Percentiles rank a stretch among this genome's conserved stretches.
Conservation (phyloP, 352 stramenopile genomes). For the Phytophthora ramorum region DNA sequence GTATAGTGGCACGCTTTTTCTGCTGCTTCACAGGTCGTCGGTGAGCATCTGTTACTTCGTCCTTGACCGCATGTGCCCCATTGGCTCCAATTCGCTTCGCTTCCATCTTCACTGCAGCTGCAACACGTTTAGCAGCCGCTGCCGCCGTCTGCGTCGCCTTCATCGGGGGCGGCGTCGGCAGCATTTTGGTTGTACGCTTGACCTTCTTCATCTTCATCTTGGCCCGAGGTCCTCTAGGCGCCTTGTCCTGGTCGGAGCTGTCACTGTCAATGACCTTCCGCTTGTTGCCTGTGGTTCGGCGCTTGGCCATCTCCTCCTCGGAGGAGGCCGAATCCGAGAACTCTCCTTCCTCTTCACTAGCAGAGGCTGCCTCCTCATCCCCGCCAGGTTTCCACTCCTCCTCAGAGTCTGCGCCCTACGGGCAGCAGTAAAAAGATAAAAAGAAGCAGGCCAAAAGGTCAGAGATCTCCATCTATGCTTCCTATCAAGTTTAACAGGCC, state of each 20-base stretch:
- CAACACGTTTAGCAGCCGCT: constrained; percentile 26
- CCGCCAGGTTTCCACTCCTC: constrained; percentile 51
- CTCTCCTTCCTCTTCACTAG: constrained; percentile 45
- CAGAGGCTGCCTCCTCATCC: constrained; percentile 43
- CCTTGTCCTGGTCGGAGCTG: constrained; percentile 54
- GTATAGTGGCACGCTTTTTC: constrained; percentile 46
- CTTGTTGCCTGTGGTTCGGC: constrained; percentile 41
- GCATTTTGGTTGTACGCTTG: constrained; percentile 28
- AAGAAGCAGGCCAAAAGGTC: constrained; percentile 6
- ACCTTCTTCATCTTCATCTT: constrained; percentile 41
- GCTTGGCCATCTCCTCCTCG: constrained; percentile 42
- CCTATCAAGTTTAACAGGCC: constrained; percentile 10
- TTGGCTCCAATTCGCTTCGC: constrained; percentile 16
- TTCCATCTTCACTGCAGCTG: constrained; percentile 27
- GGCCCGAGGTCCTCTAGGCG: neutral
- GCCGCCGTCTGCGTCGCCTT: constrained; percentile 25
- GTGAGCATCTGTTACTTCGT: constrained; percentile 55
- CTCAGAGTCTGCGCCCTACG: constrained; percentile 45
- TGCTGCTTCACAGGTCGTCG: constrained; percentile 78
- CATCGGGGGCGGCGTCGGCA: constrained; percentile 1
- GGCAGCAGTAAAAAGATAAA: constrained; percentile 18
- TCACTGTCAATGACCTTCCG: constrained; percentile 63
- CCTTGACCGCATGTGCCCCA: constrained; percentile 9
- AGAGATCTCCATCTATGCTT: constrained; percentile 13
- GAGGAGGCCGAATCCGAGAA: constrained; percentile 43